A percentile compares a stretch with the other conserved stretches of the same genome.
Conservation (phyloP, 495 filamentous ascomycete species). For the Penicillium longicatenatum region DNA sequence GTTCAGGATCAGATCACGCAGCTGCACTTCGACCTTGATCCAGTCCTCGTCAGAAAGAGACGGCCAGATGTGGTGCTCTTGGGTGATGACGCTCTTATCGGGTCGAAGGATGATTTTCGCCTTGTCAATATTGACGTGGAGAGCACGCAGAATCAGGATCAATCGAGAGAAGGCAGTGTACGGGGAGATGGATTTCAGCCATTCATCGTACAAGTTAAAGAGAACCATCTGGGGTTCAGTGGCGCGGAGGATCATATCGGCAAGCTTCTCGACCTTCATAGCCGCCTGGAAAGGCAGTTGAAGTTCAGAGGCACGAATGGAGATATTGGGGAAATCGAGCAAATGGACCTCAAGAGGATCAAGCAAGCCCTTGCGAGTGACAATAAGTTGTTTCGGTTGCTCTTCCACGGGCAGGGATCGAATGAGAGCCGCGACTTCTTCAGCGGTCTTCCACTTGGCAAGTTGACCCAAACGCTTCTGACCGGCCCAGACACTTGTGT, state of each 20-base stretch:
- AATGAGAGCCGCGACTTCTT: constrained; percentile 98
- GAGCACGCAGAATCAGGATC: constrained; percentile 89
- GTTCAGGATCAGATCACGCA: constrained; percentile 94
- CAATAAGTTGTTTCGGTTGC: constrained; percentile 98
- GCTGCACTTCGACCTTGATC: constrained; percentile 97
- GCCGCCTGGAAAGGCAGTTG: constrained; percentile 99
- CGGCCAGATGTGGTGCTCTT: constrained; percentile 99
- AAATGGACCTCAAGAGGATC: constrained; percentile 98
- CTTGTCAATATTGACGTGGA: constrained; percentile 98
- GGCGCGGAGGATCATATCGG: constrained; percentile 97
- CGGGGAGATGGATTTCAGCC: constrained; percentile 97
- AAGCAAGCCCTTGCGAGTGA: constrained; percentile 94
- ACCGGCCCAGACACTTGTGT: constrained; percentile 98
- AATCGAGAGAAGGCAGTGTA: constrained; percentile 98
- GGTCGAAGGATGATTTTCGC: constrained; percentile 96
- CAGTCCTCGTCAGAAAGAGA: constrained; percentile 93
- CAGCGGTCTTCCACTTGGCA: constrained; percentile 99
- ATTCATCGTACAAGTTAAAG: constrained; percentile 99
- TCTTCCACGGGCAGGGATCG: constrained; percentile 97
- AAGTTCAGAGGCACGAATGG: constrained; percentile 95
- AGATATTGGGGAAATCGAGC: constrained; percentile 98
- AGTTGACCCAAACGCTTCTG: constrained; percentile 99
- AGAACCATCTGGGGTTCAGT: constrained; percentile 99
- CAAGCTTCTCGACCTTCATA: constrained; percentile 99
- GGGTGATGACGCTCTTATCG: constrained; percentile 97